Base-by-base conservation (phyloP, 2,329 filamentous ascomycete genomes). In the Aspergillus fumigatiaffinis region DNA sequence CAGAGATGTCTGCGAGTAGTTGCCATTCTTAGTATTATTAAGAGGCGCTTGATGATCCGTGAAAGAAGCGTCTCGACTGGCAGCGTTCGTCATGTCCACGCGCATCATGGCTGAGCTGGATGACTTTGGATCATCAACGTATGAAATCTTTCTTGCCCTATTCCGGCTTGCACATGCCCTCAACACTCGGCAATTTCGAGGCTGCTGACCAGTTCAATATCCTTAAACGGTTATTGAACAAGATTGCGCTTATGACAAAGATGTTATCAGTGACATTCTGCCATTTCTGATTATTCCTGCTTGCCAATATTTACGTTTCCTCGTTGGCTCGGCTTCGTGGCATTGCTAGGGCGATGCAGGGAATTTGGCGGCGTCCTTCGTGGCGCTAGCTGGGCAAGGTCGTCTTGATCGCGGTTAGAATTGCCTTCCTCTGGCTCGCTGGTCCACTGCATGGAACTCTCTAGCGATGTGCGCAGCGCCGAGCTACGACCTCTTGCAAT, bases 131-230 rank as follows among this genome's bases (percentile, higher is more conserved):
- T 23, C 41, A 44, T 60, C 44, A 51, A 52, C 35, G 28, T 49
- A 60, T 51, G 53, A 32, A 35, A 50, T 56, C 44, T 54, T 20
- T 41, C 52, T 38, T 51, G 52, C 32, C 51, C 51, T 54, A n/a
- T 56, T 21, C 50, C 52, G 51, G 48, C 48, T 58, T 56, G 53
- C 53, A 52, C 52, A 48, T 55, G 50, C 28, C 47, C 32, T 35
- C 55, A 51, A 51, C 44, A 23, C 26, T 28, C 42, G 54, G 52
- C 44, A 44, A 14, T 56, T 55, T 44, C 47, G 53, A 62, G 55
- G 52, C 56, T 58, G 54, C 60, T 51, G 44, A 28, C 52, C 42
- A 61, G 52, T 60, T 44, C 52, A 53, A 51, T 41, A 54, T 58
- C 59, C 50, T 51, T 53, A 50, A 57, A 38, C 38, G 54, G 53